Evolutionary conservation across 495 filamentous ascomycete species (phyloP).

Genomic region (Xylaria flabelliformis): DNA sequence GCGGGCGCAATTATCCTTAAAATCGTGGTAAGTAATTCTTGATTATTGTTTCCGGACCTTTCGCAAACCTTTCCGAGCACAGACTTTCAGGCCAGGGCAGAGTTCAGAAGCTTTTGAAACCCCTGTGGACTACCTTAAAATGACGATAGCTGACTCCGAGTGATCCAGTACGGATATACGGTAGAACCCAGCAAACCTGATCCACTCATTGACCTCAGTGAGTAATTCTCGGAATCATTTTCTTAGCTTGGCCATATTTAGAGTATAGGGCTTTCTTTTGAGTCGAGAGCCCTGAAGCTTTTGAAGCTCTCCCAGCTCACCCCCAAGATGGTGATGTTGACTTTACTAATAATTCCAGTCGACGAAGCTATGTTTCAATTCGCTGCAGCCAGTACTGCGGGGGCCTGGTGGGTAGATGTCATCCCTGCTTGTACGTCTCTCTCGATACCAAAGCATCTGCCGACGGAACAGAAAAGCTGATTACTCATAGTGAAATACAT

Average conservation of each 20-base stretch:
- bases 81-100: too few relatives aligned
- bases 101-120: not conserved
- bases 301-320: too few relatives aligned
- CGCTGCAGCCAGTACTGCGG: slow-evolving; percentile 35
- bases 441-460: not conserved
- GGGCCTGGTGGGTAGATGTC: slow-evolving; percentile 51
- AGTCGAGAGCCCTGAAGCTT: too few relatives aligned
- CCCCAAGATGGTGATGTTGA: not conserved
- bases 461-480: not conserved
- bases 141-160: not conserved
- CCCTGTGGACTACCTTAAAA: not conserved
- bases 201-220: slow-evolving; percentile 43
- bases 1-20: slow-evolving; percentile 53
- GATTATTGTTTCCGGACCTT: not conserved
- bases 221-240: not conserved
- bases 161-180: slow-evolving; percentile 50
- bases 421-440: slow-evolving; percentile 38
- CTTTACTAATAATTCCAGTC: slow-evolving; percentile 23
- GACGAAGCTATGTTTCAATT: slow-evolving; percentile 47
- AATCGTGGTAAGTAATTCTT: slow-evolving; percentile 27
- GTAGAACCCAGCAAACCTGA: slow-evolving; percentile 47
- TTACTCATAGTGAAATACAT: slow-evolving; percentile 39
- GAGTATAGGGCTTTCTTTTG: too few relatives aligned
- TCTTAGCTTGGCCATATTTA: too few relatives aligned
- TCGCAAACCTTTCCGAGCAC: too few relatives aligned